A percentile compares a stretch with the other conserved stretches of the same genome.
These are phyloP conservation scores for Heterobasidion parviporum DNA, from an alignment of 1,284 basidiomycete species.

Conservation along the genomic window DNA sequence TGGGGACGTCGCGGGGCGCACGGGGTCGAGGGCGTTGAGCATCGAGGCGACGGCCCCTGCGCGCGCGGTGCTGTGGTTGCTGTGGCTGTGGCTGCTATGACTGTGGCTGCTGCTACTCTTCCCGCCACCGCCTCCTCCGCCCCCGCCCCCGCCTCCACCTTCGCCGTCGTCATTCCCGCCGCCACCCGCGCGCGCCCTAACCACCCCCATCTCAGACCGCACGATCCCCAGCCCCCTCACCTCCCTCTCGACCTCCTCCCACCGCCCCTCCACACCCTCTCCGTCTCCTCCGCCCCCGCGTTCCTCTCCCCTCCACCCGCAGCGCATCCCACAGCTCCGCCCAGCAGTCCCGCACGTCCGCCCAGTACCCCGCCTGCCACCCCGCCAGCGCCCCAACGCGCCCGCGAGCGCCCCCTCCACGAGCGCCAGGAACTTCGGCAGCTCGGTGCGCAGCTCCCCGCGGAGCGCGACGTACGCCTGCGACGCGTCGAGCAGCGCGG, in stretches of 20 bases:
- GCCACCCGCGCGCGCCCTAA: neutral
- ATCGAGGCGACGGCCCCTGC: conserved; percentile 2
- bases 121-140: neutral
- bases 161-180: neutral
- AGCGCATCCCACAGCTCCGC: conserved; percentile 72
- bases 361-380: conserved; percentile 54
- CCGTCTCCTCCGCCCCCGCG: conserved; percentile 55
- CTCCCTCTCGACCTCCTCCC: conserved; percentile 50
- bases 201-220: conserved; percentile 14
- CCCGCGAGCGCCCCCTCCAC: conserved; percentile 48
- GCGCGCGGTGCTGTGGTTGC: neutral
- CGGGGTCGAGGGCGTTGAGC: conserved; percentile 5
- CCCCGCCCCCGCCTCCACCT: neutral
- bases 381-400: conserved; percentile 39
- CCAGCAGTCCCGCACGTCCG: conserved; percentile 54
- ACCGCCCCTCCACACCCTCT: conserved; percentile 59
- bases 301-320: conserved; percentile 64
- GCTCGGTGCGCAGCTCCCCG: conserved; percentile 57
- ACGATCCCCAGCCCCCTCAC: conserved; percentile 37
- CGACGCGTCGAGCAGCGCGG: conserved; percentile 58
- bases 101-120: neutral
- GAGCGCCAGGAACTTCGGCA: conserved; percentile 55
- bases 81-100: neutral
- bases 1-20: neutral
- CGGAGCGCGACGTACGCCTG: conserved; percentile 67